Percentiles rank a stretch among this genome's conserved stretches.
Conservation (phyloP, 2,329 filamentous ascomycete species). For the Sordariomycetes sp. region DNA sequence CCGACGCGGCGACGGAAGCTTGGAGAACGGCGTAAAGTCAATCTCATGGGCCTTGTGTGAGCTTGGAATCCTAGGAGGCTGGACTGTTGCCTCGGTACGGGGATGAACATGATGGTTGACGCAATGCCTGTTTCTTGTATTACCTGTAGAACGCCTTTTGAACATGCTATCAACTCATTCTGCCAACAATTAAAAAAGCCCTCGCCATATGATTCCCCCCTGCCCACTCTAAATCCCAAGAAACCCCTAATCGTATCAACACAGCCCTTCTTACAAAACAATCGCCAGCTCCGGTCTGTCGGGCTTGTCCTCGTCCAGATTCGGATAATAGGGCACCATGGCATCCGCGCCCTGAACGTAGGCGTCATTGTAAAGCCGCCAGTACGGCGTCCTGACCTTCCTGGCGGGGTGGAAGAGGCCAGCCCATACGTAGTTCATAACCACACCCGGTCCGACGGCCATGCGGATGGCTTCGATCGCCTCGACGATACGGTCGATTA, state of each 20-base stretch:
- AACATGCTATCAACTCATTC: too few species aligned
- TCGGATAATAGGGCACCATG: slow-evolving; percentile 94
- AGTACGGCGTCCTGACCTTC: slow-evolving; percentile 91
- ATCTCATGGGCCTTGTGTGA: too few species aligned
- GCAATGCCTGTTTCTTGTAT: too few species aligned
- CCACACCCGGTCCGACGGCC: slow-evolving; percentile 81
- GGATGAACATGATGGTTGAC: too few species aligned
- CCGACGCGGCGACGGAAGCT: too few species aligned
- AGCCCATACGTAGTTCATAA: slow-evolving; percentile 98
- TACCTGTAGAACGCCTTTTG: too few species aligned
- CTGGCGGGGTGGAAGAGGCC: slow-evolving; percentile 94
- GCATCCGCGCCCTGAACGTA: slow-evolving; percentile 90
- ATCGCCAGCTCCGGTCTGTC: slow-evolving; percentile 76
- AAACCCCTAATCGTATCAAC: neutral
- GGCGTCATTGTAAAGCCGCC: slow-evolving; percentile 93
- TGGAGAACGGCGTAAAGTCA: too few species aligned
- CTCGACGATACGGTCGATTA: slow-evolving; percentile 96
- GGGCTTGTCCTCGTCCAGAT: slow-evolving; percentile 70
- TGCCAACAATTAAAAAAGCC: too few species aligned
- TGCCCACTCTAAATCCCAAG: neutral
- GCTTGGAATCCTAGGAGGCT: too few species aligned
- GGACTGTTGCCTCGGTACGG: too few species aligned
- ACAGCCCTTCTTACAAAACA: slow-evolving; percentile 49
- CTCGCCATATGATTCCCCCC: too few species aligned
- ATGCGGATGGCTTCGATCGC: slow-evolving; percentile 94